Evolutionary conservation across 805 yeast species (phyloP).

Genomic region (Suhomyces faveliae): DNA sequence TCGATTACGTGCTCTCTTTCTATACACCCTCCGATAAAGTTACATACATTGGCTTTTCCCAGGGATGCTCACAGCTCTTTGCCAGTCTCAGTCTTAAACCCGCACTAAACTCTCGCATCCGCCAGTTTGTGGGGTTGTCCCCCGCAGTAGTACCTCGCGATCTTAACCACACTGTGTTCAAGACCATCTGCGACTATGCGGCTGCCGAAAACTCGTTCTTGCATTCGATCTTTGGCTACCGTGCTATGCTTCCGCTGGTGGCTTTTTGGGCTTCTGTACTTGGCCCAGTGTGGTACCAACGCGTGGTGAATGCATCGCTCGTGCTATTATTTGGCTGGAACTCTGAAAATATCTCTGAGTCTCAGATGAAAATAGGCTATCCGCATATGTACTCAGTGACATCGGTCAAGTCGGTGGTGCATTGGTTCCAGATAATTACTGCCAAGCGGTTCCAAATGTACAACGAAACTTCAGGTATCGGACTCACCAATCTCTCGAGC

Average conservation of each 20-base stretch:
- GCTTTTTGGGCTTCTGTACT: slow-evolving; percentile 26
- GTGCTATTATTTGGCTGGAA: slow-evolving; percentile 28
- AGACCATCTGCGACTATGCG: slow-evolving; percentile 23
- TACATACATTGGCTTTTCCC: slow-evolving; percentile 30
- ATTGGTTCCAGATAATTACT: slow-evolving; percentile 34
- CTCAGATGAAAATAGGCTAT: slow-evolving; percentile 28
- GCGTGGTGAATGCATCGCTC: slow-evolving; percentile 24
- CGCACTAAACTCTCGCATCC: slow-evolving; percentile 18
- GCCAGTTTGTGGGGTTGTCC: slow-evolving; percentile 28
- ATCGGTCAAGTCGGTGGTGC: slow-evolving; percentile 27
- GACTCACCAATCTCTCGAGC: slow-evolving; percentile 21
- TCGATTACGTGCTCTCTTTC: slow-evolving; percentile 19
- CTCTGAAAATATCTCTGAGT: slow-evolving; percentile 19
- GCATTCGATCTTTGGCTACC: slow-evolving; percentile 24
- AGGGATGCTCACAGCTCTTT: slow-evolving; percentile 32
- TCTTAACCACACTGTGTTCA: slow-evolving; percentile 23
- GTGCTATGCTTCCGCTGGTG: slow-evolving; percentile 31
- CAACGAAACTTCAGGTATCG: slow-evolving; percentile 26
- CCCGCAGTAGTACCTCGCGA: slow-evolving; percentile 30
- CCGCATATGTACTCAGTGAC: slow-evolving; percentile 31
- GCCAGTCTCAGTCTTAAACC: slow-evolving; percentile 31
- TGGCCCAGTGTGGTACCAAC: slow-evolving; percentile 22
- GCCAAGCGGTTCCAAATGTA: slow-evolving; percentile 32
- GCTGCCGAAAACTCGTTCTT: slow-evolving; percentile 26
- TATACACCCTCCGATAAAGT: slow-evolving; percentile 18